Evolutionary conservation across 2,329 filamentous ascomycete genomes (phyloP), one percentile per base, ranked within the genome.

Genomic region (Fusarium humuli): DNA sequence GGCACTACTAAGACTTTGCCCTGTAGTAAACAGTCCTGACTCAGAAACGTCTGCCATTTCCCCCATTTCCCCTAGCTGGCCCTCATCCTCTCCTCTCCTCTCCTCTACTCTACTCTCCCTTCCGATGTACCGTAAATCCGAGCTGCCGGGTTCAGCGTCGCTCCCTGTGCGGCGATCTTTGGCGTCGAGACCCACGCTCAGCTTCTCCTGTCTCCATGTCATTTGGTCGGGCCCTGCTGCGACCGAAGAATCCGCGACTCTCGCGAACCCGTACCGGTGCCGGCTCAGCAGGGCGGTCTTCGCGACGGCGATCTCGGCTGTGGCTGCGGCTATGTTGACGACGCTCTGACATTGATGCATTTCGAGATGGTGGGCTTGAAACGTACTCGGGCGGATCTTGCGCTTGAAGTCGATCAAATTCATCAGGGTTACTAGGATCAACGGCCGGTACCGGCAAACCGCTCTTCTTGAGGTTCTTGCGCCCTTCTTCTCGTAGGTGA

Each of bases 401-500:
- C n/a, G 67, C 61, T 30, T 75, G 72, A 55, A 67, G 60, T 50
- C 82, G 80, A 74, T 88, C 86, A 70, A 83, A 88, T 56, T 85
- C 82, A 57, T 83, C 80, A 11, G 86, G 82, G 60, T 87, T 83
- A 72, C 84, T 87, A 16, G 86, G 85, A 69, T 88, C 86, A 56
- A 83, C 67, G 5, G 80, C 77, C 7, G 85, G 85, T 32, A 86
- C 57, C 13, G 84, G 81, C 29, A 81, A 76, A 22, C 85, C 86
- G 52, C 80, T 83, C 49, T 80, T 76, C 42, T 82, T 81, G 13
- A 89, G 76, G 48, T 85, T 85, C 69, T 86, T 86, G 74, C 87
- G 87, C 63, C 92, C 92, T 77, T 91, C 89, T 69, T 90, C 83
- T 46, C 92, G 87, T 57, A 96, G 84, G 71, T 91, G 85, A 48